Percentiles rank a stretch among this genome's conserved stretches.
Evolutionary conservation across 345 rosid species (phyloP).

Genomic region (Tarenaya hassleriana): DNA sequence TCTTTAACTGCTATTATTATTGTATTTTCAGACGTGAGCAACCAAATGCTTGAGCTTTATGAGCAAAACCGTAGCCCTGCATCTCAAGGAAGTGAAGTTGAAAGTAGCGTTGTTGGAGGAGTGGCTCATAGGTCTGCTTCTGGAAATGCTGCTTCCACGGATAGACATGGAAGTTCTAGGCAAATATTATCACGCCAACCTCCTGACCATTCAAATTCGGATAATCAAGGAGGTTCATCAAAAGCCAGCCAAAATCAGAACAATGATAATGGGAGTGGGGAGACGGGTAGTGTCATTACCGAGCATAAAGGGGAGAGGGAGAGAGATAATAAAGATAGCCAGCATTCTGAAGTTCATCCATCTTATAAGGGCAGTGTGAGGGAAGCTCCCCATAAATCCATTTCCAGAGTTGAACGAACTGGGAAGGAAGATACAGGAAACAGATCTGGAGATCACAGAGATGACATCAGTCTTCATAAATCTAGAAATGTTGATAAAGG

Average conservation of each 20-base stretch:
- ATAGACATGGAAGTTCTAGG: conserved; percentile 40
- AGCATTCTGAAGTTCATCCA: conserved; percentile 28
- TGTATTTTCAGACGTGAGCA: conserved; percentile 75
- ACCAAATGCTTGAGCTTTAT: conserved; percentile 88
- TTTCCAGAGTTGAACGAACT: conserved; percentile 33
- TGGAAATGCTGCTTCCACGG: conserved; percentile 43
- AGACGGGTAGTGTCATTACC: conserved; percentile 63
- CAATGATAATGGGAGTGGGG: conserved; percentile 63
- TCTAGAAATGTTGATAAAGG: conserved; percentile 35
- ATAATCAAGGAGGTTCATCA: conserved; percentile 39
- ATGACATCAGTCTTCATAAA: conserved; percentile 38
- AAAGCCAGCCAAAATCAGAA: conserved; percentile 36
- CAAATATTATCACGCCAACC: conserved; percentile 37
- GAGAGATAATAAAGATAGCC: conserved; percentile 37
- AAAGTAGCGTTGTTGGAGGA: conserved; percentile 72
- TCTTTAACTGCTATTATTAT: conserved; percentile 6
- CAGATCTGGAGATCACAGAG: conserved; percentile 45
- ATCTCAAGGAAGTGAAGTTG: conserved; percentile 73
- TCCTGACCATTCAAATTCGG: conserved; percentile 45
- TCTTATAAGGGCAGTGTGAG: conserved; percentile 31
- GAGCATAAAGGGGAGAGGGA: conserved; percentile 56
- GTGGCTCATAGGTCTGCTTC: conserved; percentile 42
- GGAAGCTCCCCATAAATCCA: conserved; percentile 39
- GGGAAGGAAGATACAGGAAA: conserved; percentile 46
- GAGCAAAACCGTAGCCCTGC: conserved; percentile 81